Evolutionary conservation across 345 rosid species (phyloP).

Genomic region (Sonneratia alba): DNA sequence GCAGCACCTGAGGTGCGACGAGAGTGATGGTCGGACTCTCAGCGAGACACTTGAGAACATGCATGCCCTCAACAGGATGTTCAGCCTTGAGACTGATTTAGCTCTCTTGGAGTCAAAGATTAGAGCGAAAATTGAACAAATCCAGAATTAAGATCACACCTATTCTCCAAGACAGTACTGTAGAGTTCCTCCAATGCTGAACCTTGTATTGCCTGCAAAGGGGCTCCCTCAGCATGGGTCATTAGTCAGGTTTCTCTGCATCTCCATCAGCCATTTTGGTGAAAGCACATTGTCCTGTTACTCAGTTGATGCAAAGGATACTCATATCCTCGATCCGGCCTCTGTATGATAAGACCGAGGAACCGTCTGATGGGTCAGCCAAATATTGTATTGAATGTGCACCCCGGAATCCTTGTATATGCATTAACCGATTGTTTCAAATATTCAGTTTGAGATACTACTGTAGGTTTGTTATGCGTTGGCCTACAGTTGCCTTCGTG

Average conservation of each 20-base stretch:
- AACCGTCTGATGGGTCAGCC: neutral
- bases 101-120: slow-evolving; percentile 71
- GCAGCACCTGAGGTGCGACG: slow-evolving; percentile 97
- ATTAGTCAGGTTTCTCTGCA: neutral
- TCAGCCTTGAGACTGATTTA: slow-evolving; percentile 69
- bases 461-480: neutral
- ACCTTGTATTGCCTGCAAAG: neutral
- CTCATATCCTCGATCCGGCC: neutral
- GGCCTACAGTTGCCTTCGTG: neutral
- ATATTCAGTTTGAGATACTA: neutral
- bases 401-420: neutral
- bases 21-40: slow-evolving; percentile 61
- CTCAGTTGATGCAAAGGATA: too few species aligned
- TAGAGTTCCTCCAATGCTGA: neutral
- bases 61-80: slow-evolving; percentile 97
- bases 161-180: neutral
- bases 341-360: neutral
- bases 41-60: slow-evolving; percentile 87
- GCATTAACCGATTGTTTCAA: neutral
- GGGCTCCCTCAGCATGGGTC: neutral
- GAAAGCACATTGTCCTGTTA: neutral
- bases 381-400: neutral
- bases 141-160: slow-evolving; percentile 25
- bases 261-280: slow-evolving; percentile 1
- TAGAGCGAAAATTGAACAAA: slow-evolving; percentile 62